These are phyloP conservation scores for Kluyveromyces nonfermentans DNA, from an alignment of 805 yeast species.

Conservation along the genomic window DNA sequence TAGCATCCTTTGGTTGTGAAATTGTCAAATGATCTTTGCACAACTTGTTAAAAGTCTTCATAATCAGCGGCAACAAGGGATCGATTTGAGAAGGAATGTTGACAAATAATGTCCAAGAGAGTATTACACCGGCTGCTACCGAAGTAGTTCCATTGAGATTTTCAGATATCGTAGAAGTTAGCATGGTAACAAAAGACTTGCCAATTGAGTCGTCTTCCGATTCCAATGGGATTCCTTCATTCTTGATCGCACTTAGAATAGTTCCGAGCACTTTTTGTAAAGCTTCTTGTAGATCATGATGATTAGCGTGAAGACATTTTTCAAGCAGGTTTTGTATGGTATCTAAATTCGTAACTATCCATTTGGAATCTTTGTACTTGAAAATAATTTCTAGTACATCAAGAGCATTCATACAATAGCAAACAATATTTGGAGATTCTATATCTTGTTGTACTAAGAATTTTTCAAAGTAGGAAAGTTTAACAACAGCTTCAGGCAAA, in stretches of 20 bases:
- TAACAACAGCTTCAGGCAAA: slow-evolving; percentile 89
- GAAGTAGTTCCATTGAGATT: slow-evolving; percentile 67
- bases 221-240: slow-evolving; percentile 35
- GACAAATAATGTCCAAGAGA: slow-evolving; percentile 71
- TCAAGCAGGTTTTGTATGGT: slow-evolving; percentile 68
- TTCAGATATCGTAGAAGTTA: slow-evolving; percentile 65
- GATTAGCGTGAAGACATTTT: slow-evolving; percentile 71
- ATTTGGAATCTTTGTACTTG: slow-evolving; percentile 62
- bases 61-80: slow-evolving; percentile 60
- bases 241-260: slow-evolving; percentile 56
- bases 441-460: slow-evolving; percentile 73
- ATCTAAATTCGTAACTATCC: slow-evolving; percentile 68
- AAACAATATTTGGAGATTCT: slow-evolving; percentile 55
- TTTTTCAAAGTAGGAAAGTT: slow-evolving; percentile 79
- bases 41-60: slow-evolving; percentile 81
- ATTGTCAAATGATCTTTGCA: slow-evolving; percentile 78
- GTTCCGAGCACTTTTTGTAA: slow-evolving; percentile 65
- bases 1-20: slow-evolving; percentile 33
- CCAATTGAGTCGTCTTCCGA: slow-evolving; percentile 55
- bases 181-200: slow-evolving; percentile 47
- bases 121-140: slow-evolving; percentile 78
- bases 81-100: slow-evolving; percentile 69
- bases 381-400: slow-evolving; percentile 81
- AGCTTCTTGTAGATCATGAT: slow-evolving; percentile 80
- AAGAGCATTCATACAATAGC: slow-evolving; percentile 80